Conservation (phyloP, 2,329 filamentous ascomycete genomes). For the Talaromyces sp. region DNA sequence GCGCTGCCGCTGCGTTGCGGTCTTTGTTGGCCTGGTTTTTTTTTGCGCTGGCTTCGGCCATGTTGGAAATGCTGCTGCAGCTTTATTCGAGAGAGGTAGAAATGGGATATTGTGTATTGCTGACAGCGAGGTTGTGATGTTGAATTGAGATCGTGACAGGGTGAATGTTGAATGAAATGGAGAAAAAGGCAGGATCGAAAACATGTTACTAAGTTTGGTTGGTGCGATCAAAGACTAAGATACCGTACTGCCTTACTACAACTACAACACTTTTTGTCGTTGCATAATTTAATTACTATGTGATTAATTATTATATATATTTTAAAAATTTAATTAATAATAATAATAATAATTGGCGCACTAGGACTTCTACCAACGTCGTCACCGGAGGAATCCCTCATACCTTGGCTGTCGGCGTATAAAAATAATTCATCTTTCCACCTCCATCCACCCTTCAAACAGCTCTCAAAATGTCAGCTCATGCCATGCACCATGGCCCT, state of each 20-base stretch:
- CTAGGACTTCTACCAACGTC: background rate
- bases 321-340: background rate
- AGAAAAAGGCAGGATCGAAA: background rate
- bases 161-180: background rate
- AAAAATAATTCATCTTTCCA: background rate
- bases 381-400: background rate
- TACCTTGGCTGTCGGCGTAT: background rate
- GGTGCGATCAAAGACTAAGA: background rate
- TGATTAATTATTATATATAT: background rate
- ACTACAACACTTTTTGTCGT: background rate
- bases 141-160: background rate
- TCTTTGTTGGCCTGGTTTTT: background rate
- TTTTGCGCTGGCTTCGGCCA: background rate
- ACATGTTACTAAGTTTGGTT: background rate
- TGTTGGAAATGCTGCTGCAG: background rate
- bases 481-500: background rate
- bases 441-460: background rate
- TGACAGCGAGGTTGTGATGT: background rate
- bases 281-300: background rate
- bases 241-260: too few species aligned
- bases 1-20: background rate
- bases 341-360: background rate
- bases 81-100: background rate
- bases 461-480: background rate
- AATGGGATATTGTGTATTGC: background rate